Evolutionary conservation across 164 flowering plant genomes (phyloP).

Genomic region (Magnolia kwangsiensis): DNA sequence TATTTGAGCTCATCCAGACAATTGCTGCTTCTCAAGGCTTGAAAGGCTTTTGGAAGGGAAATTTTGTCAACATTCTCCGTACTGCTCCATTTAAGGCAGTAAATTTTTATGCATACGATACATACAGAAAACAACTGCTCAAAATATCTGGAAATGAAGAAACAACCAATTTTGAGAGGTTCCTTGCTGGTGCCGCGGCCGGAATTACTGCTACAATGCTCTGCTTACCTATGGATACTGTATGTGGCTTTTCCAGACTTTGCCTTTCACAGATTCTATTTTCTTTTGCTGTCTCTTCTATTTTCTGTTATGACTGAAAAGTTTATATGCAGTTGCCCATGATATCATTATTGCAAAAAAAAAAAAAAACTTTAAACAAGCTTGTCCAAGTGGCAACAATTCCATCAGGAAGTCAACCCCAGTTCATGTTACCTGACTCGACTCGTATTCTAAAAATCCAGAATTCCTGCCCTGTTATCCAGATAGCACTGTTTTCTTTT

Average conservation of each 20-base stretch:
- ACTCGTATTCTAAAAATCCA: too few relatives aligned
- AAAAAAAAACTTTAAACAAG: too few relatives aligned
- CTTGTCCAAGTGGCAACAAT: too few relatives aligned
- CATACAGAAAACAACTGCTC: conserved; percentile 74
- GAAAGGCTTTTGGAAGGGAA: conserved; percentile 94
- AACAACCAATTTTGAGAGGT: conserved; percentile 77
- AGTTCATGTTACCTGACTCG: too few relatives aligned
- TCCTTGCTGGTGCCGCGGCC: conserved; percentile 92
- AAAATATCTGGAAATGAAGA: conserved; percentile 69
- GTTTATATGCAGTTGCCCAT: too few relatives aligned
- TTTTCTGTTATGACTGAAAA: too few relatives aligned
- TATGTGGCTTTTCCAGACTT: conserved; percentile 25
- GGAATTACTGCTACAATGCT: conserved; percentile 83
- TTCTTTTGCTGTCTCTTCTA: too few relatives aligned
- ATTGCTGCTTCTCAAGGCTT: conserved; percentile 81
- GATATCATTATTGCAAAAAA: too few relatives aligned
- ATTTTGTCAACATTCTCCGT: conserved; percentile 79
- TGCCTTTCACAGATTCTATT: neutral
- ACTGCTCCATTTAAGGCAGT: conserved; percentile 95
- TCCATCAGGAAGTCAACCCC: too few relatives aligned
- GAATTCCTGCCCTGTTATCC: too few relatives aligned
- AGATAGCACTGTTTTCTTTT: too few relatives aligned
- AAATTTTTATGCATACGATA: conserved; percentile 81
- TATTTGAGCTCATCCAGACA: conserved; percentile 53
- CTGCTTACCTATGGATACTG: conserved; percentile 91